Percentiles rank a stretch among this genome's conserved stretches.
phyloP scores from a whole-genome alignment of 73 alveolate genomes.

The Tetrahymena thermophila region DNA sequence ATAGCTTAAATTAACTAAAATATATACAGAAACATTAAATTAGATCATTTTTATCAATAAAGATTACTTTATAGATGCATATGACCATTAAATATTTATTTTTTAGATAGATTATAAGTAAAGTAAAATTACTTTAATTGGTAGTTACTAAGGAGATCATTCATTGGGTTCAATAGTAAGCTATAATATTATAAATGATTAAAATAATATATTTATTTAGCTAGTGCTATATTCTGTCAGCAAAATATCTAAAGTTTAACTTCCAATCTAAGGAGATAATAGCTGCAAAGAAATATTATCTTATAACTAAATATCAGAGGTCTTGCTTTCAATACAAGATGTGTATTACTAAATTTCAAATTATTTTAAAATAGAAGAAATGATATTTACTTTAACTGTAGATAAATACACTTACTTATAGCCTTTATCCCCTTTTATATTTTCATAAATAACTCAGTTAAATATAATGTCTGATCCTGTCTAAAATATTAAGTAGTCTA shows the following conservation, averaged over 20 bases:
- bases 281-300: background rate
- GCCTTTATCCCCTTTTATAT: background rate
- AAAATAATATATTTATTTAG: background rate
- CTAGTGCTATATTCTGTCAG: background rate
- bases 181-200: too few relatives aligned
- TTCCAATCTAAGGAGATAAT: background rate
- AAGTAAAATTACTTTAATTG: background rate
- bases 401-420: background rate
- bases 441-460: background rate
- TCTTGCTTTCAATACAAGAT: background rate
- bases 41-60: background rate
- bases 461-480: background rate
- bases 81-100: background rate
- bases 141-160: background rate
- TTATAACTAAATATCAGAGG: background rate
- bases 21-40: background rate
- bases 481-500: background rate
- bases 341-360: background rate
- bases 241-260: background rate
- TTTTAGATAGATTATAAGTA: too few relatives aligned
- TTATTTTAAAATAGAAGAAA: background rate
- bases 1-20: background rate
- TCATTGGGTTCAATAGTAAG: background rate
- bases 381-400: background rate
- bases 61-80: background rate